Conservation (phyloP, 2,329 filamentous ascomycete genomes). For the Aureobasidium leucospermi region DNA sequence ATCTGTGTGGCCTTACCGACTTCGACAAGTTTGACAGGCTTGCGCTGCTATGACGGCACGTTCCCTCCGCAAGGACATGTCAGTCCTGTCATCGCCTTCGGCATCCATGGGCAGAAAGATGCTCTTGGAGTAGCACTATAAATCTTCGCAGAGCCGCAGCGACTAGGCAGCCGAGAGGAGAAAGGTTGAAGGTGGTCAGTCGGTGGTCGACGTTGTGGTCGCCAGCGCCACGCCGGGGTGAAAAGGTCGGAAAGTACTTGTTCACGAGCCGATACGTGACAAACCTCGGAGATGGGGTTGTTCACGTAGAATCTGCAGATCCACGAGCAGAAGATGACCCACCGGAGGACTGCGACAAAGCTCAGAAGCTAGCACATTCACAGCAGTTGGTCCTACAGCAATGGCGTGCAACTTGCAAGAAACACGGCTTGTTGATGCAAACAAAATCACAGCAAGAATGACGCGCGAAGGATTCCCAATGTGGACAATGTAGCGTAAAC, state of each 20-base stretch:
- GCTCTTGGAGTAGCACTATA: neutral
- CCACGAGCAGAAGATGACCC: neutral
- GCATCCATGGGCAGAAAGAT: neutral
- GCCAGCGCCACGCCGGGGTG: neutral
- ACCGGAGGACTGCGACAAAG: neutral
- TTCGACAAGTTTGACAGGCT: constrained; percentile 54
- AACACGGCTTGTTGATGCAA: neutral
- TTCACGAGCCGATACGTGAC: neutral
- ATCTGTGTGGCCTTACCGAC: constrained; percentile 18
- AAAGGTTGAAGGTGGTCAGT: neutral
- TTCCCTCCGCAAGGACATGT: constrained; percentile 30
- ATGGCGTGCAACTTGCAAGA: neutral
- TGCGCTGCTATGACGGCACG: constrained; percentile 45
- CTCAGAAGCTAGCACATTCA: neutral
- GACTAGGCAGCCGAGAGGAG: neutral
- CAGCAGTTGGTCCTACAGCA: neutral
- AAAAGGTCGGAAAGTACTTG: neutral
- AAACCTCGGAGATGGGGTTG: neutral
- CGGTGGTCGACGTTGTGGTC: neutral
- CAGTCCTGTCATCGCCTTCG: neutral
- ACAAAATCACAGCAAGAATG: neutral
- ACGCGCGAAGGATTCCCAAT: neutral
- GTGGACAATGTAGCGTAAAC: neutral
- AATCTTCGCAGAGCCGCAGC: neutral
- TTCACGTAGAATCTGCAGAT: neutral